Evolutionary conservation across 2,329 filamentous ascomycete species (phyloP).

Genomic region (Metarhizium brunneum): DNA sequence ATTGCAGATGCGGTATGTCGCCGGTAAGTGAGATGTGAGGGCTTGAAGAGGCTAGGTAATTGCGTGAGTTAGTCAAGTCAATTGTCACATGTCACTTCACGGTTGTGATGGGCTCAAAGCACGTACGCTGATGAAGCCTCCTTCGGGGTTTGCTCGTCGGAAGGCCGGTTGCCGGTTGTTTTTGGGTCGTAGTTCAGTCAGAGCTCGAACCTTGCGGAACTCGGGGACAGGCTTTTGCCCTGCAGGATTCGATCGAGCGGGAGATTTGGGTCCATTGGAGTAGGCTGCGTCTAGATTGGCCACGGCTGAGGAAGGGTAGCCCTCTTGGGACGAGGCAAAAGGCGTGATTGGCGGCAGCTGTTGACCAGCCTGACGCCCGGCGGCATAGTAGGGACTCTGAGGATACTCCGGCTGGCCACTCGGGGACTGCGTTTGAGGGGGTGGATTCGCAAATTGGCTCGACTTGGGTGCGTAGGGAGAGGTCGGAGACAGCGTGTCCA

Average conservation of each 20-base stretch:
- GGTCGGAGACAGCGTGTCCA: slow-evolving; percentile 78
- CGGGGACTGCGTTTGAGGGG: slow-evolving; percentile 65
- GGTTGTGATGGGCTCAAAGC: background rate
- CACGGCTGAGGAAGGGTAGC: slow-evolving; percentile 64
- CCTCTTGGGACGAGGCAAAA: slow-evolving; percentile 58
- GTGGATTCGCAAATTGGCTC: slow-evolving; percentile 44
- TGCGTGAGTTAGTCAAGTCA: background rate
- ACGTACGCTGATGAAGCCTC: slow-evolving; percentile 92
- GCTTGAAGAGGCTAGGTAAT: slow-evolving; percentile 77
- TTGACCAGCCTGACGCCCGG: slow-evolving; percentile 38
- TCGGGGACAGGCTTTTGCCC: slow-evolving; percentile 65
- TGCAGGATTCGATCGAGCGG: slow-evolving; percentile 42
- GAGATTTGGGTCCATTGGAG: slow-evolving; percentile 46
- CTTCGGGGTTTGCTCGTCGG: slow-evolving; percentile 88
- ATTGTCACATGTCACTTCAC: background rate
- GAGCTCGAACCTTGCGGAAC: slow-evolving; percentile 68
- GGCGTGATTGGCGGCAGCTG: slow-evolving; percentile 68
- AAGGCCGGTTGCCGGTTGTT: slow-evolving; percentile 85
- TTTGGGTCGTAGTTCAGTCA: slow-evolving; percentile 69
- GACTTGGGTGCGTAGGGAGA: slow-evolving; percentile 64
- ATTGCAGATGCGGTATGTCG: slow-evolving; percentile 97
- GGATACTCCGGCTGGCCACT: slow-evolving; percentile 56
- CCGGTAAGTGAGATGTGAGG: slow-evolving; percentile 82
- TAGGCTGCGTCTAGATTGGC: slow-evolving; percentile 62
- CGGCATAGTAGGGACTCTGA: slow-evolving; percentile 47